phyloP scores from a whole-genome alignment of 345 rosid species.

The Hypericum androsaemum region DNA sequence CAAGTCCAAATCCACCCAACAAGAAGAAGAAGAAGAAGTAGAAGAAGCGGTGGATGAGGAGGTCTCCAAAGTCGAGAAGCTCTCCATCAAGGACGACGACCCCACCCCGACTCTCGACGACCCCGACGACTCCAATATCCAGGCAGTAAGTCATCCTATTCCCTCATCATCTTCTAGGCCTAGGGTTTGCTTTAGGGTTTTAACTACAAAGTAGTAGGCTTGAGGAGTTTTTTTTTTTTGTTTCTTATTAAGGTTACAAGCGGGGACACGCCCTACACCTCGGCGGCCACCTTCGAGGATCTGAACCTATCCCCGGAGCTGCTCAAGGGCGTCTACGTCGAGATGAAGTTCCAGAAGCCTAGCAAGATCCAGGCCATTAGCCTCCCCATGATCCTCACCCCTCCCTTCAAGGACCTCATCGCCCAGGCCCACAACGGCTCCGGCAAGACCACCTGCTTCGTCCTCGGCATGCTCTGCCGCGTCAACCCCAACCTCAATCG shows the following conservation, averaged over 20 bases:
- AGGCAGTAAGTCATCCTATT: too few species aligned
- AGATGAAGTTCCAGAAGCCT: slow-evolving; percentile 89
- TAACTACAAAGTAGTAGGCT: too few species aligned
- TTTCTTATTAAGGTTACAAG: slow-evolving; percentile 42
- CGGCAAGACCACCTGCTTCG: slow-evolving; percentile 95
- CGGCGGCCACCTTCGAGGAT: slow-evolving; percentile 72
- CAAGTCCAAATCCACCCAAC: too few species aligned
- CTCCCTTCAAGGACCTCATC: slow-evolving; percentile 69
- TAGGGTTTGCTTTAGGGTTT: too few species aligned
- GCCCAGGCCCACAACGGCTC: slow-evolving; percentile 98
- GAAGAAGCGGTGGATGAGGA: too few species aligned
- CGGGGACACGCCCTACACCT: slow-evolving; percentile 74
- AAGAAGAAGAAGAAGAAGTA: too few species aligned
- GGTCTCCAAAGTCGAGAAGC: too few species aligned
- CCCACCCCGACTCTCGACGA: too few species aligned
- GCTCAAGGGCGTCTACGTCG: slow-evolving; percentile 78
- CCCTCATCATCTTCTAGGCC: too few species aligned
- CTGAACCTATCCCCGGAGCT: slow-evolving; percentile 66
- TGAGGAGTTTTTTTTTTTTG: too few species aligned
- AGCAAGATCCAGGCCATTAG: slow-evolving; percentile 92
- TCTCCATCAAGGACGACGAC: too few species aligned
- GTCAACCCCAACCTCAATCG: slow-evolving; percentile 43
- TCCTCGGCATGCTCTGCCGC: slow-evolving; percentile 89
- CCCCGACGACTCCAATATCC: too few species aligned
- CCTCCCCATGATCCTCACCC: slow-evolving; percentile 86